Evolutionary conservation across 345 rosid species (phyloP).

Genomic region (Angophora floribunda): DNA sequence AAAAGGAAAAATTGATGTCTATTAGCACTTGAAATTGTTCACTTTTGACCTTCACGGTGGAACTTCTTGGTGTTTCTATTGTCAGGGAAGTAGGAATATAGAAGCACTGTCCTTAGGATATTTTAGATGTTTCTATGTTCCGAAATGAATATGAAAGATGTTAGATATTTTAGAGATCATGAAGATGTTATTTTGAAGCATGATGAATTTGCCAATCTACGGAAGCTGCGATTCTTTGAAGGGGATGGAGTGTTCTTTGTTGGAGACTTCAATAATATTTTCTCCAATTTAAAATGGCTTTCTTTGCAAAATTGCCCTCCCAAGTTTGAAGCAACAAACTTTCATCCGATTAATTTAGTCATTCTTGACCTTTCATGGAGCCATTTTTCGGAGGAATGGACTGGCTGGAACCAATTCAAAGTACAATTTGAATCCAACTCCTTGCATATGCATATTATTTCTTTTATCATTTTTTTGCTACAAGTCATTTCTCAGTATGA

Average conservation of each 20-base stretch:
- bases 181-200: too few relatives aligned
- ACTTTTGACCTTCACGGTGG: too few relatives aligned
- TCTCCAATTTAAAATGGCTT: neutral
- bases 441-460: neutral
- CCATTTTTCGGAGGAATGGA: neutral
- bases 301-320: neutral
- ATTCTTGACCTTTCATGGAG: neutral
- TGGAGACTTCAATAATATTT: neutral
- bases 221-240: neutral
- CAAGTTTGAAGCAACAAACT: neutral
- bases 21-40: too few relatives aligned
- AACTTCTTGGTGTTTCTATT: too few relatives aligned
- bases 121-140: too few relatives aligned
- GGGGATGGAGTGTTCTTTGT: neutral
- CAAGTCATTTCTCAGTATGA: neutral
- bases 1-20: too few relatives aligned
- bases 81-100: too few relatives aligned
- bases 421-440: fast-evolving
- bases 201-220: too few relatives aligned
- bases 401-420: neutral
- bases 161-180: too few relatives aligned
- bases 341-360: neutral
- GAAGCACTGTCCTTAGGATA: too few relatives aligned
- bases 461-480: too few relatives aligned
- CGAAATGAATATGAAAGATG: too few relatives aligned